phyloP scores from a whole-genome alignment of 2,329 filamentous ascomycete genomes.

The Fusarium sp. region DNA sequence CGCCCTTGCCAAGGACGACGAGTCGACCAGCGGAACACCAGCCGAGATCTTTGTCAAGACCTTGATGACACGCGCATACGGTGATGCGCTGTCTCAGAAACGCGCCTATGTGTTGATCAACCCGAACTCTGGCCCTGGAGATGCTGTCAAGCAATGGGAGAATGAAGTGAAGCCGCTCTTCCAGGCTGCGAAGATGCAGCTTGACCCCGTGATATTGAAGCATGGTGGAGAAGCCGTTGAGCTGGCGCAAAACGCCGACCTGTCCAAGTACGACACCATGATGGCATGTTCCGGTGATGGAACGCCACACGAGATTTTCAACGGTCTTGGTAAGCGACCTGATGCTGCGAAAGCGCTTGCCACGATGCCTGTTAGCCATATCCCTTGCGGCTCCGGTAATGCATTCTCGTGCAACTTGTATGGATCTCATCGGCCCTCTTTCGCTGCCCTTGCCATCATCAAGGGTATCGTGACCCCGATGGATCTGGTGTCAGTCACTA shows the following conservation, averaged over 20 bases:
- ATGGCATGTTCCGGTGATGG: constrained; percentile 94
- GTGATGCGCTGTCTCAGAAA: constrained; percentile 74
- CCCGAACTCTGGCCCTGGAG: constrained; percentile 87
- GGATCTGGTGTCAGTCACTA: constrained; percentile 89
- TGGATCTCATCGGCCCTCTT: constrained; percentile 79
- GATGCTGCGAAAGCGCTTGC: constrained; percentile 81
- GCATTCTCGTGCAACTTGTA: constrained; percentile 92
- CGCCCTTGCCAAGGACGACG: constrained; percentile 55
- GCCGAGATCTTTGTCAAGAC: constrained; percentile 72
- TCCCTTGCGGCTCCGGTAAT: constrained; percentile 95
- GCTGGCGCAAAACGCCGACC: constrained; percentile 79
- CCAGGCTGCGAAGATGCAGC: constrained; percentile 79
- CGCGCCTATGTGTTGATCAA: constrained; percentile 91
- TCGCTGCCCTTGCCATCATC: constrained; percentile 85
- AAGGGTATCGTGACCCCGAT: constrained; percentile 88
- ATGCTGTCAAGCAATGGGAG: constrained; percentile 78
- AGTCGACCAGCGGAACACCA: constrained; percentile 50
- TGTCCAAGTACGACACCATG: constrained; percentile 85
- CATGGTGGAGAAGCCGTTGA: constrained; percentile 82
- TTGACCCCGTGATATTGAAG: constrained; percentile 80
- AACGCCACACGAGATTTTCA: constrained; percentile 92
- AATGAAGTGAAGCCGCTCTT: constrained; percentile 84
- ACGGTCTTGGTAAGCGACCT: constrained; percentile 82
- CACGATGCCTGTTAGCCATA: constrained; percentile 83
- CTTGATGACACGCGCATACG: constrained; percentile 78